Percentiles rank a stretch among this genome's conserved stretches.
These are phyloP conservation scores for Ceriops decandra DNA, from an alignment of 345 rosid genomes.

Conservation along the genomic window DNA sequence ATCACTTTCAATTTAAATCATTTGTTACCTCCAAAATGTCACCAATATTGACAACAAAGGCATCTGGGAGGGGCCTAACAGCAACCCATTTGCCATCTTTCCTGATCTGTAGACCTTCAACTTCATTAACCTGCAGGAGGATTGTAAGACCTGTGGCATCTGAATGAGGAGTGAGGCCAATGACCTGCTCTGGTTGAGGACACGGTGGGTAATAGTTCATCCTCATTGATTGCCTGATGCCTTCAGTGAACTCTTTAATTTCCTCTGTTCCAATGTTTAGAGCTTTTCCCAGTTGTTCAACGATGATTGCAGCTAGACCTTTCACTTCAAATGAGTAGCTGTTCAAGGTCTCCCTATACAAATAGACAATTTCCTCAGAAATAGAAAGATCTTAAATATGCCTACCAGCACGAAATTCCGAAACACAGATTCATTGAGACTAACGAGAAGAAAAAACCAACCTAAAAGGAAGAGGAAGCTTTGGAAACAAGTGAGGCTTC, in stretches of 20 bases:
- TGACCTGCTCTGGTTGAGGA: conserved; percentile 26
- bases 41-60: conserved; percentile 37
- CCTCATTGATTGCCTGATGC: conserved; percentile 22
- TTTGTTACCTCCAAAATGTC: conserved; percentile 27
- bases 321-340: conserved; percentile 17
- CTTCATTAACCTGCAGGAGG: conserved; percentile 31
- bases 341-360: conserved; percentile 23
- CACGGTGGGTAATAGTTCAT: conserved; percentile 39
- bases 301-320: conserved; percentile 4
- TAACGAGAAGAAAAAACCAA: not conserved
- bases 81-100: conserved; percentile 36
- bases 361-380: not conserved
- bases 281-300: conserved; percentile 13
- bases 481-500: conserved; percentile 26
- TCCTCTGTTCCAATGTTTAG: conserved; percentile 15
- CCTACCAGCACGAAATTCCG: not conserved
- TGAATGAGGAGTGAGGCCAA: conserved; percentile 34
- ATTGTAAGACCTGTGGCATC: conserved; percentile 28
- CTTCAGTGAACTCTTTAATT: conserved; percentile 20
- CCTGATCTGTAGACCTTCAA: conserved; percentile 32
- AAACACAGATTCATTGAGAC: not conserved
- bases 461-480: conserved; percentile 29
- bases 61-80: conserved; percentile 28
- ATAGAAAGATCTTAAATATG: not conserved
- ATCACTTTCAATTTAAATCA: not conserved